Base-by-base conservation (phyloP, 768 basidiomycete species). In the Lentinula sp. region DNA sequence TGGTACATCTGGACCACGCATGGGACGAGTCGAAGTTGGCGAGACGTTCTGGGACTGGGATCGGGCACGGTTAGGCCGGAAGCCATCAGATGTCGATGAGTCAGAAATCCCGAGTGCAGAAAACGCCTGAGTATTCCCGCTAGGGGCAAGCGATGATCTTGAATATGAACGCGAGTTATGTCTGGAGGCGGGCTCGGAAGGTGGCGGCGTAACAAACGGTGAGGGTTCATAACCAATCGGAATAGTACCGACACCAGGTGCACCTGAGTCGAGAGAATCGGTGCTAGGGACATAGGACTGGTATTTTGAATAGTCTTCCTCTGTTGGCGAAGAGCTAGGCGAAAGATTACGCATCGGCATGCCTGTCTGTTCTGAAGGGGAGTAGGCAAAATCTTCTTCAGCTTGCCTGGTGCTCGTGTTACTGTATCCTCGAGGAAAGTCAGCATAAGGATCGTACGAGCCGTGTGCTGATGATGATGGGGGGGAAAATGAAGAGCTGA, bases 261-360 rank as follows among this genome's bases (percentile, higher is more conserved):
- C 32, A 32, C 36, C 57, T 4, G 55, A 56, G 16, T 37, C 36
- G 13, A 59, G 33, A 35, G 57, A 48, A n/a, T 59, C 48, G 15
- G 33, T n/a, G 42, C 46, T 59, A 10, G 43, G 32, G 5, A 39
- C 6, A 18, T 48, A 59, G 9, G 57, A 33, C 12, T 20, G 28
- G 13, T 59, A 59, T 12, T 43, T 28, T 13, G 8, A 33, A 41
- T 46, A 48, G n/a, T 35, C 57, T 18, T 59, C 57, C 16, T 37
- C 28, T 28, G 37, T 41, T 28, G 57, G 48, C 8, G 45, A 36
- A 46, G 57, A 59, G 49, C 28, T 59, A 15, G 57, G 57, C 6
- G 57, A 59, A n/a, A 59, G 37, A 12, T 46, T 23, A 18, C 57
- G 57, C 57, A 59, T 35, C n/a, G 57, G 57, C n/a, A 59, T 28